These are phyloP conservation scores for Luzula sylvatica DNA, from an alignment of 176 grass and related monocot species.

Conservation along the genomic window DNA sequence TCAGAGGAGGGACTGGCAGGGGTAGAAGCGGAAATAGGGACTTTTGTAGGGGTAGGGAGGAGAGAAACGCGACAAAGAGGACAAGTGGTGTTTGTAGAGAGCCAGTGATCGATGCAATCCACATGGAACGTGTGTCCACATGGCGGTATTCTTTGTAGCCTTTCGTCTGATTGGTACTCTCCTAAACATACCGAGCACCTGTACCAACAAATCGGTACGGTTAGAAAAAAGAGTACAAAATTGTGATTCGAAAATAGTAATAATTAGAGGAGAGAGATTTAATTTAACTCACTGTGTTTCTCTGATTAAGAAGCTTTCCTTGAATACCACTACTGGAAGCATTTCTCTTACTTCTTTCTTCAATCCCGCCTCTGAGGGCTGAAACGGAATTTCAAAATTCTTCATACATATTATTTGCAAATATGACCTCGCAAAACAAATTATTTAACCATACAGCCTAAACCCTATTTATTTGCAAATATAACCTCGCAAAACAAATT, in stretches of 20 bases:
- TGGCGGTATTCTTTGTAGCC: conserved; percentile 76
- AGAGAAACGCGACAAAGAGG: conserved; percentile 85
- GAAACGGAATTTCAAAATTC: conserved; percentile 27
- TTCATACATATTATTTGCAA: neutral
- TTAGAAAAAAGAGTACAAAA: neutral
- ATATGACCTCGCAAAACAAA: neutral
- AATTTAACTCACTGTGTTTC: conserved; percentile 84
- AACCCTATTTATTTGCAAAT: neutral
- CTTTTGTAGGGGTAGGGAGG: conserved; percentile 34
- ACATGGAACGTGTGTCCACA: conserved; percentile 96
- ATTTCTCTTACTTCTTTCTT: conserved; percentile 88
- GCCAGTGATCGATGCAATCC: conserved; percentile 85
- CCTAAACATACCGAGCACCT: conserved; percentile 95
- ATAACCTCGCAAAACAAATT: conserved; percentile 1
- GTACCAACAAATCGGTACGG: conserved; percentile 6
- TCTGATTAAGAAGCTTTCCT: conserved; percentile 86
- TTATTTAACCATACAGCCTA: neutral
- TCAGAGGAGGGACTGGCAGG: neutral
- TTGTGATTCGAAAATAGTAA: conserved; percentile 7
- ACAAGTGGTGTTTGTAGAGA: conserved; percentile 75
- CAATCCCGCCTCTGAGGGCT: conserved; percentile 48
- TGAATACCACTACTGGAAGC: conserved; percentile 85
- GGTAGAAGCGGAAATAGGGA: conserved; percentile 6
- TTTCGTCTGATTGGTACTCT: conserved; percentile 77
- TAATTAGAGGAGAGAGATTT: neutral